A percentile compares a stretch with the other conserved stretches of the same genome.
phyloP scores from a whole-genome alignment of 805 yeast genomes.

The Crinitomyces ghanaensis region DNA sequence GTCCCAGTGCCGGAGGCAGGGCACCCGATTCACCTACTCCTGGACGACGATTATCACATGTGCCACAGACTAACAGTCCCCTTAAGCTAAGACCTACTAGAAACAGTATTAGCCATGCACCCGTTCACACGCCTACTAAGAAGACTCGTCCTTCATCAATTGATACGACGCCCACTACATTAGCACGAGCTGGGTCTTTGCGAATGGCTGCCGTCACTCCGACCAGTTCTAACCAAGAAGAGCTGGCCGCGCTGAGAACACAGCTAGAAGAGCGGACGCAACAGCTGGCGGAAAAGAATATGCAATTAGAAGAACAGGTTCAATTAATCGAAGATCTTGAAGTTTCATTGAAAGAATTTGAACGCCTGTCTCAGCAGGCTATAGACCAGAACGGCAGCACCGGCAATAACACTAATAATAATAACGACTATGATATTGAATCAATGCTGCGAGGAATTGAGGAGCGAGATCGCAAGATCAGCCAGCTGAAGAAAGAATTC shows the following conservation, averaged over 20 bases:
- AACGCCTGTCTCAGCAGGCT: conserved; percentile 13
- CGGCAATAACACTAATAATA: conserved; percentile 21
- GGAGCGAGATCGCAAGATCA: conserved; percentile 22
- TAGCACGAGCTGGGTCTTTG: conserved; percentile 1
- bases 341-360: conserved; percentile 34
- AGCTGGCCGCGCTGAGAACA: conserved; percentile 11
- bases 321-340: conserved; percentile 39
- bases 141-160: neutral
- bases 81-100: neutral
- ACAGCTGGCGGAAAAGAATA: conserved; percentile 16
- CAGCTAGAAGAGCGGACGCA: conserved; percentile 15
- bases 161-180: conserved; percentile 1
- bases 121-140: neutral
- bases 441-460: conserved; percentile 19
- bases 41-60: neutral
- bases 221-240: conserved; percentile 5
- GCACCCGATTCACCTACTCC: conserved; percentile 1
- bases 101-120: neutral
- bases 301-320: conserved; percentile 33
- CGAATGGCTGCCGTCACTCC: conserved; percentile 2
- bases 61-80: conserved; percentile 1
- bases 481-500: conserved; percentile 17
- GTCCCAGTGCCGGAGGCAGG: conserved; percentile 3
- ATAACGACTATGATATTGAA: conserved; percentile 14
- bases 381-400: conserved; percentile 12